Conservation (phyloP, 164 flowering plant species). For the Berberis thunbergii region DNA sequence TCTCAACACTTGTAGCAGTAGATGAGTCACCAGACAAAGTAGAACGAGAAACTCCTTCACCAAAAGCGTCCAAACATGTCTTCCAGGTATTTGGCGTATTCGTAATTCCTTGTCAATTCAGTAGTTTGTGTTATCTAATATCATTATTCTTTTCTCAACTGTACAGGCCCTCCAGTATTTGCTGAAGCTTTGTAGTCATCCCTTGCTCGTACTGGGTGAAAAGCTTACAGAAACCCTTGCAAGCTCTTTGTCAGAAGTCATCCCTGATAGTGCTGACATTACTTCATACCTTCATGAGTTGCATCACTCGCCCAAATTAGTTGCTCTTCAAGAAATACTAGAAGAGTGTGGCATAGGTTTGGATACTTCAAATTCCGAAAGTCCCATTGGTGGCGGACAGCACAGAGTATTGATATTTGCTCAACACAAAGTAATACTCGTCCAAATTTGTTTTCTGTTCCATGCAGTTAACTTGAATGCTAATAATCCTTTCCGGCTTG, state of each 20-base stretch:
- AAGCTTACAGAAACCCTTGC: slow-evolving; percentile 39
- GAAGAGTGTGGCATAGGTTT: slow-evolving; percentile 98
- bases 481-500: slow-evolving; percentile 5
- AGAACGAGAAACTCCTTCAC: slow-evolving; percentile 33
- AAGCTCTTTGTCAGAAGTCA: slow-evolving; percentile 37
- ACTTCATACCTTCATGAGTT: slow-evolving; percentile 70
- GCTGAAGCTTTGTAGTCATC: slow-evolving; percentile 99
- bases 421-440: slow-evolving; percentile 67
- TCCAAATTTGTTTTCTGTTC: slow-evolving; percentile 3
- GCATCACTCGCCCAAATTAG: slow-evolving; percentile 88
- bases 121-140: not conserved
- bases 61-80: slow-evolving; percentile 88
- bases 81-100: slow-evolving; percentile 56
- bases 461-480: not conserved
- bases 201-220: slow-evolving; percentile 84
- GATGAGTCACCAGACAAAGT: slow-evolving; percentile 36
- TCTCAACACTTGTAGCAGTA: slow-evolving; percentile 50
- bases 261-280: slow-evolving; percentile 45
- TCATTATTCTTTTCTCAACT: slow-evolving; percentile 6
- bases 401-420: slow-evolving; percentile 96
- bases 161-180: slow-evolving; percentile 90
- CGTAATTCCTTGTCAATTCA: not conserved
- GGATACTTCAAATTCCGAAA: slow-evolving; percentile 66
- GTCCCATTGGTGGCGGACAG: slow-evolving; percentile 57
- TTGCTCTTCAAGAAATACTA: slow-evolving; percentile 91